Conservation (phyloP, 176 grass and related monocot genomes). For the Typha latifolia region DNA sequence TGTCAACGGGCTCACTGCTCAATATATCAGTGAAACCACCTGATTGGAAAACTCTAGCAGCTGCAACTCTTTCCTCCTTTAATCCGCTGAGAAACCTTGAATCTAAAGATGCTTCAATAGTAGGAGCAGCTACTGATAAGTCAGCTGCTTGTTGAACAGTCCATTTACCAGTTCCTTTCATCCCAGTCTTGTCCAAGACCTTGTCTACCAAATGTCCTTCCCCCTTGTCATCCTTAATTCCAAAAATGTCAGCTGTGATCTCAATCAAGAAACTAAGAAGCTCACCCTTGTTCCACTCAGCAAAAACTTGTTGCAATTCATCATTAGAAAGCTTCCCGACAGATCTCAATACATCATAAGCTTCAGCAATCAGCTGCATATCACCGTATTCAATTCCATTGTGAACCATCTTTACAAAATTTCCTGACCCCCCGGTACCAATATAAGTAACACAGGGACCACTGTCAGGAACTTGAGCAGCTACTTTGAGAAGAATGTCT, state of each 20-base stretch:
- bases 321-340: conserved; percentile 66
- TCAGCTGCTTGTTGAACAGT: conserved; percentile 80
- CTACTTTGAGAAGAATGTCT: conserved; percentile 75
- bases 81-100: conserved; percentile 70
- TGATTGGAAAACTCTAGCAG: conserved; percentile 53
- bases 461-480: conserved; percentile 56
- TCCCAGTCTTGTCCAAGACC: conserved; percentile 82
- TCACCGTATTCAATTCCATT: conserved; percentile 82
- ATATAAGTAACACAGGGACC: conserved; percentile 62
- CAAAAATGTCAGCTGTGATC: conserved; percentile 70
- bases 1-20: conserved; percentile 36
- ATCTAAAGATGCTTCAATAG: conserved; percentile 77
- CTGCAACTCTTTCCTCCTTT: conserved; percentile 57
- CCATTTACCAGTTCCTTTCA: conserved; percentile 87
- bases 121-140: conserved; percentile 68
- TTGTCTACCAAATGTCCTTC: conserved; percentile 74
- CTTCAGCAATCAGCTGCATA: conserved; percentile 73
- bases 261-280: conserved; percentile 78
- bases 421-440: conserved; percentile 59
- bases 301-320: conserved; percentile 70
- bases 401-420: conserved; percentile 91
- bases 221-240: conserved; percentile 66
- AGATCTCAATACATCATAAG: conserved; percentile 66
- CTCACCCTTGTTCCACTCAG: conserved; percentile 83
- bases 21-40: conserved; percentile 23